Percentiles rank a stretch among this genome's conserved stretches.
Conservation (phyloP, 257 asterid species). For the Solanum bulbocastanum region DNA sequence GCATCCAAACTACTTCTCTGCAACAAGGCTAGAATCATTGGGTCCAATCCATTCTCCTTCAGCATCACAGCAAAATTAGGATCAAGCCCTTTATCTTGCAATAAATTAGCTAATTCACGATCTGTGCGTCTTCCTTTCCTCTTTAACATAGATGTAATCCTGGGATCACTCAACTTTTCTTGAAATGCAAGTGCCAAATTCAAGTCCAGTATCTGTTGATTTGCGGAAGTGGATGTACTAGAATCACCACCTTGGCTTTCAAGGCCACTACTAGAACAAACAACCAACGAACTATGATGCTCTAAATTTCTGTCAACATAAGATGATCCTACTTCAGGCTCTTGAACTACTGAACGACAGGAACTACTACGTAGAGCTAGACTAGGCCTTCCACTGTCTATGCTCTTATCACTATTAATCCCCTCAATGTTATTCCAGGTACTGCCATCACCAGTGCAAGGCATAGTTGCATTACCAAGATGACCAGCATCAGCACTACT, state of each 20-base stretch:
- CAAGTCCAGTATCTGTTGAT: conserved; percentile 72
- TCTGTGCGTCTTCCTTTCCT: conserved; percentile 76
- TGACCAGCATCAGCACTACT: conserved; percentile 99
- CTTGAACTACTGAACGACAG: conserved; percentile 82
- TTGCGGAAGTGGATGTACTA: conserved; percentile 72
- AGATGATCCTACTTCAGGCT: conserved; percentile 85
- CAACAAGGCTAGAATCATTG: conserved; percentile 94
- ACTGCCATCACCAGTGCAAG: conserved; percentile 56
- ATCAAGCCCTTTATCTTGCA: conserved; percentile 95
- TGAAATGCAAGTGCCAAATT: conserved; percentile 89
- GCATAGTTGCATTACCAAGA: conserved; percentile 58
- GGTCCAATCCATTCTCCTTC: conserved; percentile 96
- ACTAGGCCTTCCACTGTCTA: conserved; percentile 96
- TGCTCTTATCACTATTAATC: conserved; percentile 73
- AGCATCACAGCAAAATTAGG: conserved; percentile 99
- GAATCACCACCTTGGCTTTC: conserved; percentile 95
- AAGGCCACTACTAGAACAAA: conserved; percentile 87
- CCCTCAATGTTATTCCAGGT: conserved; percentile 90
- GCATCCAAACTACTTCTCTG: conserved; percentile 99
- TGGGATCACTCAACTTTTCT: conserved; percentile 83
- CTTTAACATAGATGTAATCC: conserved; percentile 78
- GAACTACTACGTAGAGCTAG: conserved; percentile 75
- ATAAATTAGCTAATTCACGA: conserved; percentile 67
- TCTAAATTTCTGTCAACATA: conserved; percentile 62
- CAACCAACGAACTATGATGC: conserved; percentile 54